phyloP scores from a whole-genome alignment of 495 filamentous ascomycete species.

The Aspergillus nanangensis region DNA sequence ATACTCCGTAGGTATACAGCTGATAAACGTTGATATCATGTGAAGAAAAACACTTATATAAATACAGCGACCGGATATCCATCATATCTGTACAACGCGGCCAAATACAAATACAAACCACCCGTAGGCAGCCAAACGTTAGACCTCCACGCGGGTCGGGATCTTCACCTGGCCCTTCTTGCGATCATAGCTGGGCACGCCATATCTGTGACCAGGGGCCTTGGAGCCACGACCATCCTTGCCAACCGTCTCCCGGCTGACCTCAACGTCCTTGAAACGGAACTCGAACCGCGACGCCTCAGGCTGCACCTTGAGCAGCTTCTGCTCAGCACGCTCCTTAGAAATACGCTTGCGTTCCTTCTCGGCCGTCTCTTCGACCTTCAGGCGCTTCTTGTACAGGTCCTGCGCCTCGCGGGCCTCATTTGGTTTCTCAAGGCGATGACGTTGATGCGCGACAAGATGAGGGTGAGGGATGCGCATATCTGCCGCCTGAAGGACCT shows the following conservation, averaged over 20 bases:
- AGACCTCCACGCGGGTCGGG: constrained; percentile 55
- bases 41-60: too few relatives aligned
- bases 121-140: too few relatives aligned
- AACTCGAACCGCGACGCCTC: constrained; percentile 71
- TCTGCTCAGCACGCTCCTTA: constrained; percentile 35
- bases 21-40: too few relatives aligned
- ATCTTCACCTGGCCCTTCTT: constrained; percentile 74
- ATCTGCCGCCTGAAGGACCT: constrained; percentile 75
- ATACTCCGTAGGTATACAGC: too few relatives aligned
- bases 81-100: too few relatives aligned
- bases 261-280: constrained; percentile 61
- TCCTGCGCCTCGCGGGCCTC: constrained; percentile 29
- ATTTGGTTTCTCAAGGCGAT: constrained; percentile 22
- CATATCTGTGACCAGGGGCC: constrained; percentile 64
- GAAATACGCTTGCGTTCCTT: constrained; percentile 31
- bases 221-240: constrained; percentile 50
- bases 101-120: too few relatives aligned
- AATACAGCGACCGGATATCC: too few relatives aligned
- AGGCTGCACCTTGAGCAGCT: constrained; percentile 36
- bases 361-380: constrained; percentile 33
- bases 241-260: constrained; percentile 55
- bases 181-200: constrained; percentile 62
- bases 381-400: constrained; percentile 40
- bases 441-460: constrained; percentile 58
- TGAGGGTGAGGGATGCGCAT: constrained; percentile 85